Evolutionary conservation across 345 rosid species (phyloP).

Genomic region (Gossypium sturtianum): DNA sequence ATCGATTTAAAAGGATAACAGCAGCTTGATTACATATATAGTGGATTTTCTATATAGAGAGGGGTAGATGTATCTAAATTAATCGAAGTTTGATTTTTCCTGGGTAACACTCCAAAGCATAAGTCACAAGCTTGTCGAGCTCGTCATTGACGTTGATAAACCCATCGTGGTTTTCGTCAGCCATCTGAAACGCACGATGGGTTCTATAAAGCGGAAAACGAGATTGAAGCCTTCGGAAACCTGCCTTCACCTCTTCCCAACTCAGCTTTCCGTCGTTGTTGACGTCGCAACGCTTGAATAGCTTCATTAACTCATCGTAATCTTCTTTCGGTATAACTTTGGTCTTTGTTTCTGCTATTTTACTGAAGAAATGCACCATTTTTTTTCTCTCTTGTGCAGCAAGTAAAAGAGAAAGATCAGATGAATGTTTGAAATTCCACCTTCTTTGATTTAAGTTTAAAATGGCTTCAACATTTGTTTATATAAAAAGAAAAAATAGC

Average conservation of each 20-base stretch:
- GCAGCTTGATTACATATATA: neutral
- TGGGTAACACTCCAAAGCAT: neutral
- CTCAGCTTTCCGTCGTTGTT: constrained; percentile 19
- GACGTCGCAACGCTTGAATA: constrained; percentile 9
- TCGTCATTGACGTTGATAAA: constrained; percentile 6
- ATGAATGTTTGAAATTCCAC: neutral
- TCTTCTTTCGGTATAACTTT: neutral
- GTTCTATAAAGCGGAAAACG: constrained; percentile 4
- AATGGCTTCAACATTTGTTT: neutral
- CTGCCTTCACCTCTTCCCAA: constrained; percentile 19
- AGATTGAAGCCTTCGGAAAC: constrained; percentile 15
- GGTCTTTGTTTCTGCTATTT: neutral
- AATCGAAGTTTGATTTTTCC: neutral
- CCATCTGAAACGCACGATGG: constrained; percentile 7
- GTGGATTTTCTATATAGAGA: neutral
- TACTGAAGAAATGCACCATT: neutral
- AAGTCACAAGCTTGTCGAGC: neutral
- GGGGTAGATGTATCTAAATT: neutral
- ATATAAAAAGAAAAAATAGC: neutral
- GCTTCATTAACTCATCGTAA: neutral
- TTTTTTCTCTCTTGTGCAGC: neutral
- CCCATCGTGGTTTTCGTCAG: constrained; percentile 15
- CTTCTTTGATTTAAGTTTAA: neutral
- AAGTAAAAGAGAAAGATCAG: neutral
- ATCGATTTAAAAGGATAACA: neutral